phyloP scores from a whole-genome alignment of 2,329 filamentous ascomycete genomes.

The Fusarium subtropicale region DNA sequence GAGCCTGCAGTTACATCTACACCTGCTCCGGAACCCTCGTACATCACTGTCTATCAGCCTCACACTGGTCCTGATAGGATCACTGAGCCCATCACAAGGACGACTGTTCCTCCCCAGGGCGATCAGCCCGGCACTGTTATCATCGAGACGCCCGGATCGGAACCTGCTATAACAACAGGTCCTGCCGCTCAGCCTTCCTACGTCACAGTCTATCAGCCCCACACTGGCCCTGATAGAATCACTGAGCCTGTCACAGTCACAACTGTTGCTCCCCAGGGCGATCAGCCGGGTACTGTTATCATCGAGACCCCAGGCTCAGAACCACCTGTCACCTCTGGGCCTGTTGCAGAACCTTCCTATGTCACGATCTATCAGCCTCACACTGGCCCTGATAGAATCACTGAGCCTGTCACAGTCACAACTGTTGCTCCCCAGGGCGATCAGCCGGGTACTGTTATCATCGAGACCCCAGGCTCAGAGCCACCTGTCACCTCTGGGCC shows the following conservation, averaged over 20 bases:
- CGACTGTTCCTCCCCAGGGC: not conserved
- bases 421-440: conserved; percentile 1
- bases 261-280: not conserved
- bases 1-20: not conserved
- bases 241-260: not conserved
- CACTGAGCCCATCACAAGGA: not conserved
- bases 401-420: not conserved
- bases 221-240: not conserved
- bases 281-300: conserved; percentile 14
- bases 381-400: not conserved
- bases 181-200: not conserved
- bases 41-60: conserved; percentile 10
- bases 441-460: conserved; percentile 16
- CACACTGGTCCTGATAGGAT: not conserved
- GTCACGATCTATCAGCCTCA: conserved; percentile 16
- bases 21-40: not conserved
- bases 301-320: conserved; percentile 12
- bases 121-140: conserved; percentile 15
- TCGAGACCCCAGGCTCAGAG: conserved; percentile 10
- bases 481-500: not conserved
- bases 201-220: conserved; percentile 11
- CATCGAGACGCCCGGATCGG: conserved; percentile 10
- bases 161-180: not conserved
- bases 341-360: not conserved
- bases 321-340: not conserved